phyloP scores from a whole-genome alignment of 805 yeast genomes.

The Yamadazyma insecticola region DNA sequence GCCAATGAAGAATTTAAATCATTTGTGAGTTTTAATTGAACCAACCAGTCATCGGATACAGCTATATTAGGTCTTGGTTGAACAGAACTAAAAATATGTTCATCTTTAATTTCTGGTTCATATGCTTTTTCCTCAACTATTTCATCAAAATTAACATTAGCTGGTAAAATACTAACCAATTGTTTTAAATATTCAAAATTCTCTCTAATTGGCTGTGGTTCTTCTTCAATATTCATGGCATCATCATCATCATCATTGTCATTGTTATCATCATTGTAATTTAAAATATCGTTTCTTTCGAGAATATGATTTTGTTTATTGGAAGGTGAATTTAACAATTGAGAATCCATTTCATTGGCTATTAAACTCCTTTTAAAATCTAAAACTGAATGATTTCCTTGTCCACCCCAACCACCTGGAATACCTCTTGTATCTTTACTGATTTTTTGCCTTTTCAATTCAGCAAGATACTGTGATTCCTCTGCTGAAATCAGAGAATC shows the following conservation, averaged over 20 bases:
- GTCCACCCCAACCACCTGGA: conserved; percentile 34
- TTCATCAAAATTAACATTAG: conserved; percentile 25
- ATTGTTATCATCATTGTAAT: conserved; percentile 6
- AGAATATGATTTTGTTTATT: neutral
- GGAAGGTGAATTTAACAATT: conserved; percentile 1
- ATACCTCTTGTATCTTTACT: conserved; percentile 24
- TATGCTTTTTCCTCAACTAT: conserved; percentile 60
- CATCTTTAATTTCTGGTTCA: conserved; percentile 56
- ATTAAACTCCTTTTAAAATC: conserved; percentile 26
- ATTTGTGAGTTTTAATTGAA: conserved; percentile 53
- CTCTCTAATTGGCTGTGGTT: conserved; percentile 8
- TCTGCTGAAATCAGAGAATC: conserved; percentile 16
- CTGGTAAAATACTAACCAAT: conserved; percentile 28
- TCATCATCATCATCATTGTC: conserved; percentile 9
- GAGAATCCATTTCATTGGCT: conserved; percentile 22
- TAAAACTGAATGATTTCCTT: conserved; percentile 15
- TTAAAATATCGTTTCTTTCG: neutral
- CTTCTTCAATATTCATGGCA: conserved; percentile 3
- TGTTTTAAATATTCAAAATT: conserved; percentile 32
- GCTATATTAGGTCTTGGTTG: conserved; percentile 45
- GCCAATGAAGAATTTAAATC: conserved; percentile 40
- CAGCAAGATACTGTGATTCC: conserved; percentile 23
- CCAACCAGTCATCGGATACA: conserved; percentile 57
- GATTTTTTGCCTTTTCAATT: conserved; percentile 31
- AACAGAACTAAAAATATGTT: conserved; percentile 24